A percentile compares a stretch with the other conserved stretches of the same genome.
These are phyloP conservation scores for Diaporthe destruens DNA, from an alignment of 2,329 filamentous ascomycete genomes.

Conservation along the genomic window DNA sequence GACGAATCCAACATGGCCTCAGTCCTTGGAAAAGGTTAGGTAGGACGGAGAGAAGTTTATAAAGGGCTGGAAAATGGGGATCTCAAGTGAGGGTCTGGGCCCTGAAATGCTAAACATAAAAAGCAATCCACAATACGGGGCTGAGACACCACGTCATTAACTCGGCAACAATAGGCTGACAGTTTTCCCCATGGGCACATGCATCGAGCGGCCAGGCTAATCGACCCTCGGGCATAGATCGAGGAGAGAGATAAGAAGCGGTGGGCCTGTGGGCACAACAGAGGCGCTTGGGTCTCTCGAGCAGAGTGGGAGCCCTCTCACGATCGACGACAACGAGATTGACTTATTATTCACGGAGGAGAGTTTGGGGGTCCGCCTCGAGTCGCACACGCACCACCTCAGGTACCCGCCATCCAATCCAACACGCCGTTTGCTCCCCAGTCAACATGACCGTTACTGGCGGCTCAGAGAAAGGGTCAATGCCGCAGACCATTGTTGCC, in stretches of 20 bases:
- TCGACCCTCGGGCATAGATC: constrained; percentile 14
- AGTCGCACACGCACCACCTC: constrained; percentile 25
- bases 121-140: not conserved
- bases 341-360: constrained; percentile 8
- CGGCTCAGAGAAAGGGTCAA: not conserved
- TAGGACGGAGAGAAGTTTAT: constrained; percentile 10
- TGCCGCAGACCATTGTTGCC: not conserved
- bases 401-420: constrained; percentile 4
- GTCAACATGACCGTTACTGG: not conserved
- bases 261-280: too few relatives aligned
- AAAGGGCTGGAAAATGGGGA: not conserved
- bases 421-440: not conserved
- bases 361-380: constrained; percentile 12
- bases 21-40: not conserved
- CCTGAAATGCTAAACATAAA: not conserved
- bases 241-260: not conserved
- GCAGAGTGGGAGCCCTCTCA: constrained; percentile 5
- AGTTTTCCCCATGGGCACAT: not conserved
- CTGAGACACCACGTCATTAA: constrained; percentile 20
- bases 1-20: constrained; percentile 20
- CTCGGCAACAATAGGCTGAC: not conserved
- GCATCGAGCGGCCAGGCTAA: not conserved
- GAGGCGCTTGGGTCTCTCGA: not conserved
- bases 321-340: constrained; percentile 17
- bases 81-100: constrained; percentile 1